Percentiles rank a stretch among this genome's conserved stretches.
These are phyloP conservation scores for Mortierella sp. DNA, from an alignment of 371 early-diverging fungal genomes.

Conservation along the genomic window DNA sequence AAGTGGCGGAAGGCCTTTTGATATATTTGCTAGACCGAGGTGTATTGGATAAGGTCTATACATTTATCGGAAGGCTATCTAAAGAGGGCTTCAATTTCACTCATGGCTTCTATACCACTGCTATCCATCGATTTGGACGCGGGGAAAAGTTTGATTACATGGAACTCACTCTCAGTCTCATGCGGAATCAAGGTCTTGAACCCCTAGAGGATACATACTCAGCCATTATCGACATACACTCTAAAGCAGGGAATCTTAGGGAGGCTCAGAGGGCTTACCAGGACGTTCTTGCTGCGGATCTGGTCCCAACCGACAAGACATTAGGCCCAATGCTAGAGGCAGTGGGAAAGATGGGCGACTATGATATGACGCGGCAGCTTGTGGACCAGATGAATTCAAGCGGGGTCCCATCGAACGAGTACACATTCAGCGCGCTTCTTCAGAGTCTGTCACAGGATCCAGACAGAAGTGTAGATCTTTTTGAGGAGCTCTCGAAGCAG, in stretches of 20 bases:
- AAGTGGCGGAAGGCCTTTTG: slow-evolving; percentile 32
- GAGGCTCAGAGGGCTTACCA: slow-evolving; percentile 52
- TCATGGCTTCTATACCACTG: slow-evolving; percentile 34
- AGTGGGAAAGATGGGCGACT: slow-evolving; percentile 54
- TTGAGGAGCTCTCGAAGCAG: slow-evolving; percentile 44
- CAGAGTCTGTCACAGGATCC: slow-evolving; percentile 36
- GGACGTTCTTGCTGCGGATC: slow-evolving; percentile 31
- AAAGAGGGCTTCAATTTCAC: slow-evolving; percentile 31
- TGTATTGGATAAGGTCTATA: slow-evolving; percentile 31
- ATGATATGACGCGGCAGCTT: slow-evolving; percentile 51
- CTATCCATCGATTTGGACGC: slow-evolving; percentile 51
- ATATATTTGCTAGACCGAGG: slow-evolving; percentile 42
- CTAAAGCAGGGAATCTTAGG: slow-evolving; percentile 48
- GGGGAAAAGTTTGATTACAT: slow-evolving; percentile 43
- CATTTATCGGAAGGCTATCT: slow-evolving; percentile 8
- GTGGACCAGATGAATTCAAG: slow-evolving; percentile 53
- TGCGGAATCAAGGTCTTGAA: slow-evolving; percentile 48
- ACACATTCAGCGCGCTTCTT: slow-evolving; percentile 50
- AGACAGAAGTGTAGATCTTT: slow-evolving; percentile 17
- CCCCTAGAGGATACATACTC: slow-evolving; percentile 39
- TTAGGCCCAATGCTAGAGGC: slow-evolving; percentile 56
- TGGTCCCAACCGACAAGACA: slow-evolving; percentile 24
- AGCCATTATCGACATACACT: slow-evolving; percentile 48
- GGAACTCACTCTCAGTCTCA: slow-evolving; percentile 35
- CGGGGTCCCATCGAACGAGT: slow-evolving; percentile 43